Percentiles rank a stretch among this genome's conserved stretches.
Evolutionary conservation across 106 monocot genomes (phyloP).

Genomic region (Gastrodia elata): DNA sequence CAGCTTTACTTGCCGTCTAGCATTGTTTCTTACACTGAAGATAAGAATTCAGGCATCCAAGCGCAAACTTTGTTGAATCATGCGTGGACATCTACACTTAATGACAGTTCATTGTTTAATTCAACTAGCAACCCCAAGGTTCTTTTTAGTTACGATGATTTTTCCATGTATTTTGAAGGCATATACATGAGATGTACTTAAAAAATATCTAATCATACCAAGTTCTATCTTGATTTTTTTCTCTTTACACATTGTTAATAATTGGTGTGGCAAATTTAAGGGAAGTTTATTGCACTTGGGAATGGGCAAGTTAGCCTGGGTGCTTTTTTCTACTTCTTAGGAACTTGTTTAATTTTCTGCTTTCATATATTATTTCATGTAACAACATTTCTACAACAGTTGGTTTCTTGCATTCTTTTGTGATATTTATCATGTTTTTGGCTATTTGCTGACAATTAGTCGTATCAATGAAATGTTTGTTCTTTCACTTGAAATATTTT

Average conservation of each 20-base stretch:
- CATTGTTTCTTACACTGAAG: constrained; percentile 33
- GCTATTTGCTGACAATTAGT: background rate
- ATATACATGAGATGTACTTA: background rate
- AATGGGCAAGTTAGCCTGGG: too few species aligned
- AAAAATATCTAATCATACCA: background rate
- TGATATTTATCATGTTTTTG: background rate
- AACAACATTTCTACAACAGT: background rate
- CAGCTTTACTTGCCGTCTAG: constrained; percentile 28
- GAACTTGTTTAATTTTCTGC: background rate
- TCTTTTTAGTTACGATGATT: background rate
- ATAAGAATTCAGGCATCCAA: constrained; percentile 23
- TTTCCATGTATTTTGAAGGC: constrained; percentile 1
- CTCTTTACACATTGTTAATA: background rate
- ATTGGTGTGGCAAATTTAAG: too few species aligned
- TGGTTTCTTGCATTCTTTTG: background rate
- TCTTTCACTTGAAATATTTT: background rate
- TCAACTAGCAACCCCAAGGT: constrained; percentile 19
- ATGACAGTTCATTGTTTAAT: constrained; percentile 4
- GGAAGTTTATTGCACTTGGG: too few species aligned
- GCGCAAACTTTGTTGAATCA: constrained; percentile 25
- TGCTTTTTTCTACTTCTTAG: too few species aligned
- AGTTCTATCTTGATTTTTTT: background rate
- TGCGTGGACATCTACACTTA: constrained; percentile 24
- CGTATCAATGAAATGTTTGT: background rate
- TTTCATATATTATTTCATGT: background rate